Evolutionary conservation across 208 protist genomes (phyloP).

Genomic region (Trypanosoma platydactyli): DNA sequence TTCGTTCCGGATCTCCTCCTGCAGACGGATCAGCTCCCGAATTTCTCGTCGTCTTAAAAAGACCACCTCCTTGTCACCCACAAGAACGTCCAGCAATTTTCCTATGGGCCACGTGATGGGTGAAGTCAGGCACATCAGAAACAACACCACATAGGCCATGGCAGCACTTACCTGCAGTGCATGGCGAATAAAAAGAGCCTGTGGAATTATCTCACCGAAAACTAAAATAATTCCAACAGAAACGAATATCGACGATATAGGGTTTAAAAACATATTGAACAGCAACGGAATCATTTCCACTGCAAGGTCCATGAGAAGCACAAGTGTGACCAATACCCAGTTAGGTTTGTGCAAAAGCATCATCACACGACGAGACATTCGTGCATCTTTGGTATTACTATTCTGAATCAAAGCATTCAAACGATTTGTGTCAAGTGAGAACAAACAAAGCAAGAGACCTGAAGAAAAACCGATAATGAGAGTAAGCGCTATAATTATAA

Average conservation of each 20-base stretch:
- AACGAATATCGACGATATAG: constrained; percentile 42
- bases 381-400: constrained; percentile 37
- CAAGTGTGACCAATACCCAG: constrained; percentile 66
- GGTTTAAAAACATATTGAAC: constrained; percentile 57
- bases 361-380: constrained; percentile 41
- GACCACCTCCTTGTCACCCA: constrained; percentile 62
- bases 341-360: constrained; percentile 59
- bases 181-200: constrained; percentile 67
- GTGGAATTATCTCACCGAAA: constrained; percentile 77
- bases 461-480: constrained; percentile 50
- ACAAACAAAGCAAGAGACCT: constrained; percentile 60
- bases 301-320: constrained; percentile 59
- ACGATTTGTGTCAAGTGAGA: constrained; percentile 56
- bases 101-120: constrained; percentile 70
- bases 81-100: constrained; percentile 55
- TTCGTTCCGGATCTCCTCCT: constrained; percentile 43
- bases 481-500: constrained; percentile 52
- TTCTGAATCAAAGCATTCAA: constrained; percentile 34
- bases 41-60: constrained; percentile 64
- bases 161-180: constrained; percentile 50
- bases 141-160: constrained; percentile 49
- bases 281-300: constrained; percentile 75
- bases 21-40: constrained; percentile 56
- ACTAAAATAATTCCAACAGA: constrained; percentile 61
- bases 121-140: constrained; percentile 55